Conservation (phyloP, 2,329 filamentous ascomycete genomes). For the Trichophyton verrucosum region DNA sequence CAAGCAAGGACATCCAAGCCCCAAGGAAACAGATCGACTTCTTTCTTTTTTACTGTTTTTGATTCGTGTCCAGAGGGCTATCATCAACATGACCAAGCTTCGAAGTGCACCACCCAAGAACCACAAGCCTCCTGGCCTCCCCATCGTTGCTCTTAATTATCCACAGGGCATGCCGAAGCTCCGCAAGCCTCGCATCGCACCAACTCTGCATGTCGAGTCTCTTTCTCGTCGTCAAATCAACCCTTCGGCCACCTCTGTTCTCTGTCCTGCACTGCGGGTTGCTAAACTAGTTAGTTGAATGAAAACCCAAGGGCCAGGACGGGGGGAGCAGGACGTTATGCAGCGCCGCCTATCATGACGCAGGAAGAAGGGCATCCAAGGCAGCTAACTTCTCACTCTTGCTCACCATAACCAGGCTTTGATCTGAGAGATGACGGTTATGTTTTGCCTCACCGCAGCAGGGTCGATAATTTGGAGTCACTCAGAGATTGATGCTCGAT, state of each 20-base stretch:
- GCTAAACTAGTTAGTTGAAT: not conserved
- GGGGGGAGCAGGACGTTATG: not conserved
- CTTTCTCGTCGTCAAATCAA: not conserved
- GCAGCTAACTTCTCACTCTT: not conserved
- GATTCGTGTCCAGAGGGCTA: not conserved
- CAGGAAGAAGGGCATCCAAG: not conserved
- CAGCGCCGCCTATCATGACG: not conserved
- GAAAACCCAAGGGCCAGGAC: not conserved
- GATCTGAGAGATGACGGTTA: not conserved
- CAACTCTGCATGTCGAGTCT: not conserved
- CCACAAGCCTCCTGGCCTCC: not conserved
- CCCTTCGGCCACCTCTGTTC: not conserved
- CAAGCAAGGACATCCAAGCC: not conserved
- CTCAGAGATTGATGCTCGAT: not conserved
- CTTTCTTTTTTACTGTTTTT: not conserved
- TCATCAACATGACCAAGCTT: conserved; percentile 1
- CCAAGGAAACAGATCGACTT: not conserved
- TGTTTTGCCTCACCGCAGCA: not conserved
- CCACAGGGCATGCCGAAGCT: not conserved
- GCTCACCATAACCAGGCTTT: not conserved
- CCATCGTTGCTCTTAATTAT: not conserved
- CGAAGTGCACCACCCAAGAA: not conserved
- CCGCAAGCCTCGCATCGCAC: conserved; percentile 1
- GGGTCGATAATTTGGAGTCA: not conserved
- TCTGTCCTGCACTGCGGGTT: not conserved